These are phyloP conservation scores for Ampelocalamus luodianensis DNA, from an alignment of 176 grass and related monocot species.

Conservation along the genomic window DNA sequence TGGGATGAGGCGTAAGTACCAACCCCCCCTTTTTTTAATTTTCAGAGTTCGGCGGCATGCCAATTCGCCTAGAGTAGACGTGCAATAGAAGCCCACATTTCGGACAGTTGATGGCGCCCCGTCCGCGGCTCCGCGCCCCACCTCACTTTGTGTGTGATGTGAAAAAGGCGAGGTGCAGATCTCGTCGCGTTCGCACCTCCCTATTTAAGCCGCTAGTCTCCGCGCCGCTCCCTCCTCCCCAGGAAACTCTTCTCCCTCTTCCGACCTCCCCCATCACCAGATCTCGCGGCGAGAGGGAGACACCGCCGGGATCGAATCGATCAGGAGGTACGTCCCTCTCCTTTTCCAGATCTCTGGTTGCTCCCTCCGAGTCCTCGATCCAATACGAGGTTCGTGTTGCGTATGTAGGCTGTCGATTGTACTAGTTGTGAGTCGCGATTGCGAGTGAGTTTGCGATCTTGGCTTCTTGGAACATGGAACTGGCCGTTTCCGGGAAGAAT, in stretches of 20 bases:
- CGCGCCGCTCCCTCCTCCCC: neutral
- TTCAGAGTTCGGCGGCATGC: no score
- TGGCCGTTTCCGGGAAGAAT: neutral
- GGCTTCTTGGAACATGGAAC: neutral
- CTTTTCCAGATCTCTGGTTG: neutral
- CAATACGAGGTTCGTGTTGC: neutral
- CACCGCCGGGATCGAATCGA: neutral
- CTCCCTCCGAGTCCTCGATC: neutral
- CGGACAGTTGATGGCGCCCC: neutral
- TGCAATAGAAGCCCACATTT: neutral
- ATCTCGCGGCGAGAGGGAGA: constrained; percentile 6
- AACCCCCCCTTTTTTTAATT: no score
- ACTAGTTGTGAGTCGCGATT: neutral
- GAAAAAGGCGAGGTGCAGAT: neutral
- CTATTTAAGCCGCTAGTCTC: constrained; percentile 13
- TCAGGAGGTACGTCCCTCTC: constrained; percentile 4
- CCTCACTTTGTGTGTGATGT: neutral
- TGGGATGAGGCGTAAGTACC: no score
- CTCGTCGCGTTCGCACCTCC: neutral
- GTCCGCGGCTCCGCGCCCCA: neutral
- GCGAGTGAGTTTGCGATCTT: neutral
- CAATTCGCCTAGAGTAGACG: no score
- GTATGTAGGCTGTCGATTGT: neutral
- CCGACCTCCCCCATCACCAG: neutral
- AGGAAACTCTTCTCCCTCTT: neutral